phyloP scores from a whole-genome alignment of 768 basidiomycete species.

The Russula sp. region DNA sequence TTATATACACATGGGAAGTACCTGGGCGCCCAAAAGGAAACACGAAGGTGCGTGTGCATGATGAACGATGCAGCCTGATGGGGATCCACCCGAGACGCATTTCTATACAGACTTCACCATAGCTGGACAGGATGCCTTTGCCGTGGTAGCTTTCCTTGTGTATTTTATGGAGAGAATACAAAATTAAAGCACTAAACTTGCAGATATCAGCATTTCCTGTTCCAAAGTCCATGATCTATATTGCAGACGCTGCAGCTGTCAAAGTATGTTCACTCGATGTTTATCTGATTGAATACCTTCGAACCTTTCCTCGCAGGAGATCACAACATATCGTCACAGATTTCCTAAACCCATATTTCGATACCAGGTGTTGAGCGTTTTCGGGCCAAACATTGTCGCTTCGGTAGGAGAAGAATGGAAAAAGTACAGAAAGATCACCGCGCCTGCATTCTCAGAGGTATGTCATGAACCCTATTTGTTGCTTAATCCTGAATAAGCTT shows the following conservation, averaged over 20 bases:
- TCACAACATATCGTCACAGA: conserved; percentile 46
- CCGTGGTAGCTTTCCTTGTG: not conserved
- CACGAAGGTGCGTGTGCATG: conserved; percentile 8
- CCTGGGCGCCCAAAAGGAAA: not conserved
- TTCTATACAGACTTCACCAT: conserved; percentile 14
- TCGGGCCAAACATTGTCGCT: conserved; percentile 59
- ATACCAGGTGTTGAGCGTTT: conserved; percentile 48
- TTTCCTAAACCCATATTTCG: conserved; percentile 55
- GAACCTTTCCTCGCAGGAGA: conserved; percentile 42
- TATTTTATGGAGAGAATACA: not conserved
- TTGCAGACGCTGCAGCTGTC: conserved; percentile 25
- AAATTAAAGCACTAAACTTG: not conserved
- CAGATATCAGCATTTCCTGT: conserved; percentile 12
- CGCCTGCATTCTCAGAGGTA: conserved; percentile 64
- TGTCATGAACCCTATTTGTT: not conserved
- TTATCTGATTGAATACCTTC: not conserved
- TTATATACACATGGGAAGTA: not conserved
- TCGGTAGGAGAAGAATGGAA: conserved; percentile 67
- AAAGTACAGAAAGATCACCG: conserved; percentile 57
- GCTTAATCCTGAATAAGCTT: not conserved
- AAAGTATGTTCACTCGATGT: conserved; percentile 7
- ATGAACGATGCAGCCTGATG: not conserved
- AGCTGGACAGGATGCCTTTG: conserved; percentile 18
- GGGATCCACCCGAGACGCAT: not conserved
- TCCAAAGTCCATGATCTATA: not conserved